phyloP scores from a whole-genome alignment of 116 monocot genomes.

The Dioscorea cayenensis region DNA sequence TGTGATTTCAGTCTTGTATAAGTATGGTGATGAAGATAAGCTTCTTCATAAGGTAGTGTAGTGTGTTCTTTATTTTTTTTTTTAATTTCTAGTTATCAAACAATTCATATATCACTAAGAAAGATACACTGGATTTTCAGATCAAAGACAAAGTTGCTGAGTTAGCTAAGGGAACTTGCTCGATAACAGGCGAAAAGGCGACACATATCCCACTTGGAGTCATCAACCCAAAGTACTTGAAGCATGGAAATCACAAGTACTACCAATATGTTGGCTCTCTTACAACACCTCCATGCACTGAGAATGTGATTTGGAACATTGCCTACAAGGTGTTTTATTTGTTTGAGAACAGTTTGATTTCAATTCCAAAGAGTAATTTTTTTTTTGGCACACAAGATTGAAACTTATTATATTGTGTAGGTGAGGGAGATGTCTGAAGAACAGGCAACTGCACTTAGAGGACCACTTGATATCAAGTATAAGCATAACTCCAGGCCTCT shows the following conservation, averaged over 20 bases:
- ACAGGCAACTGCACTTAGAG: constrained; percentile 32
- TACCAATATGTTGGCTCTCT: constrained; percentile 68
- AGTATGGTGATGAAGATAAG: constrained; percentile 2
- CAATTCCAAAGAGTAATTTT: not conserved
- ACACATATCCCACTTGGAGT: constrained; percentile 17
- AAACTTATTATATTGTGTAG: constrained; percentile 11
- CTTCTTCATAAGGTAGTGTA: constrained; percentile 6
- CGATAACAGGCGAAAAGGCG: constrained; percentile 8
- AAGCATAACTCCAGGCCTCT: constrained; percentile 43
- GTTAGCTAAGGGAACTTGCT: constrained; percentile 18
- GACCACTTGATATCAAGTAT: constrained; percentile 22
- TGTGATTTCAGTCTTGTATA: constrained; percentile 3
- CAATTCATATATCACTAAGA: not conserved
- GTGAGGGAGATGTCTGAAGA: constrained; percentile 48
- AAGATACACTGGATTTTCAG: constrained; percentile 16
- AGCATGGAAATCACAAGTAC: constrained; percentile 37
- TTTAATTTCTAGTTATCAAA: not conserved
- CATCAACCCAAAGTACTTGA: constrained; percentile 28
- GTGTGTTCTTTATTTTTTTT: too few species aligned
- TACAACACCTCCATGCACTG: constrained; percentile 74
- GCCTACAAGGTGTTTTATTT: constrained; percentile 47
- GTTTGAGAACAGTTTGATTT: not conserved
- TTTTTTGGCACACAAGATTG: not conserved
- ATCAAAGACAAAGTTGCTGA: constrained; percentile 23
- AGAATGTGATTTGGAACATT: constrained; percentile 69